These are phyloP conservation scores for Aureobasidium sp. DNA, from an alignment of 2,329 filamentous ascomycete genomes.

Conservation along the genomic window DNA sequence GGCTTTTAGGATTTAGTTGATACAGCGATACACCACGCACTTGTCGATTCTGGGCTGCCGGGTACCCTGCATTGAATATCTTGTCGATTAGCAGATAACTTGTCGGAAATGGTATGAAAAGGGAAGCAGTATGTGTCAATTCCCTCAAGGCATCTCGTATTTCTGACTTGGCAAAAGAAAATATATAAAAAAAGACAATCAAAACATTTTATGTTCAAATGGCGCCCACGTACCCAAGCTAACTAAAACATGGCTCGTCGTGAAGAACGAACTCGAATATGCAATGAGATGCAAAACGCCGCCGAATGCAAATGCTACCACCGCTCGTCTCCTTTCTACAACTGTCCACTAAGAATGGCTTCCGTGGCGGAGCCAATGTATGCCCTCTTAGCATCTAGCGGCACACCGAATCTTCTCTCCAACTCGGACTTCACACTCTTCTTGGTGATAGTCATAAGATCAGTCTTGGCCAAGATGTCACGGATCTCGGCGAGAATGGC, in stretches of 20 bases:
- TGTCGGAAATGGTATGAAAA: not conserved
- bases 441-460: constrained; percentile 97
- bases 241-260: not conserved
- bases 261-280: not conserved
- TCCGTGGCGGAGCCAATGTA: constrained; percentile 58
- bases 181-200: not conserved
- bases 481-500: constrained; percentile 86
- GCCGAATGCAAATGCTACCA: constrained; percentile 1
- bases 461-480: constrained; percentile 81
- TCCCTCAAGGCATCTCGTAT: not conserved
- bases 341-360: constrained; percentile 33
- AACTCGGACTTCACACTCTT: constrained; percentile 94
- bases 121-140: not conserved
- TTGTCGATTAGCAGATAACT: not conserved
- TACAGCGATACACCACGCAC: not conserved
- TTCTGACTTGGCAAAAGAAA: not conserved
- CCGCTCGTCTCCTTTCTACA: constrained; percentile 19
- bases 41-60: not conserved
- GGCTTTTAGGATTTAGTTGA: not conserved
- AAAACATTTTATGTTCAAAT: not conserved
- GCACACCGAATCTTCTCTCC: constrained; percentile 79
- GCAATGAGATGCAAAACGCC: constrained; percentile 1
- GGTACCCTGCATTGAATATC: not conserved
- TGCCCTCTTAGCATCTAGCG: constrained; percentile 75
- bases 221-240: not conserved